Evolutionary conservation across 2,329 filamentous ascomycete species (phyloP), one percentile per base, ranked within the genome.

Genomic region (Phyllosticta citrichinensis): DNA sequence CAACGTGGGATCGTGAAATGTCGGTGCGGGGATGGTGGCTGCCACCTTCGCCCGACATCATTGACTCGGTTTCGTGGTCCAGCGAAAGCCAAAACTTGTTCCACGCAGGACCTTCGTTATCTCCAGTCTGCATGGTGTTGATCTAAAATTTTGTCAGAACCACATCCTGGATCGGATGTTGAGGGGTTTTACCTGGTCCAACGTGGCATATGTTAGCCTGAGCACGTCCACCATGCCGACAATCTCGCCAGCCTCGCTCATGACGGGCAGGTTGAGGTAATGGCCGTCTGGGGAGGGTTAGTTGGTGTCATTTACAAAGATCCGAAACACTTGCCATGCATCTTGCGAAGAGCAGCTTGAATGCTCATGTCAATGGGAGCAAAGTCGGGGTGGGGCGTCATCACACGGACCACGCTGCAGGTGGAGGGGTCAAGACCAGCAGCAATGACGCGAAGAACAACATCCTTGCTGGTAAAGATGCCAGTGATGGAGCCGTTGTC

Each of bases 1-100:
- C 86, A 67, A 93, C 80, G 58, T 81, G 85, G 35, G 88, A 92
- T 63, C 89, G 85, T 59, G 85, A 82, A 63, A 85, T 84, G 55
- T 86, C 79, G 62, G 87, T 85, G 57, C 81, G 85, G 69, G 79
- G 85, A 72, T 68, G 79, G 68, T 89, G 87, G 69, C 87, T 87
- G 69, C 88, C 89, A 56, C 88, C 89, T 62, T 95, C 91, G 63
- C 92, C 94, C 63, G 94, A 99, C 74, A 97, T 86, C 82, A 96
- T 88, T 2, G 94, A 99, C 75, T 97, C 94, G 14, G 92, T 93
- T 73, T 96, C 93, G 68, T 95, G 86, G 74, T 97, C 85, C 68
- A 99, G 86, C 0, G 94, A 97, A 66, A 97, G 81, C 94, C 94
- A 99, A 79, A 99, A 99, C 76, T 97, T 99, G 80, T 97, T 97